Conservation (phyloP, 2,329 filamentous ascomycete genomes). For the Gremmenia infestans region DNA sequence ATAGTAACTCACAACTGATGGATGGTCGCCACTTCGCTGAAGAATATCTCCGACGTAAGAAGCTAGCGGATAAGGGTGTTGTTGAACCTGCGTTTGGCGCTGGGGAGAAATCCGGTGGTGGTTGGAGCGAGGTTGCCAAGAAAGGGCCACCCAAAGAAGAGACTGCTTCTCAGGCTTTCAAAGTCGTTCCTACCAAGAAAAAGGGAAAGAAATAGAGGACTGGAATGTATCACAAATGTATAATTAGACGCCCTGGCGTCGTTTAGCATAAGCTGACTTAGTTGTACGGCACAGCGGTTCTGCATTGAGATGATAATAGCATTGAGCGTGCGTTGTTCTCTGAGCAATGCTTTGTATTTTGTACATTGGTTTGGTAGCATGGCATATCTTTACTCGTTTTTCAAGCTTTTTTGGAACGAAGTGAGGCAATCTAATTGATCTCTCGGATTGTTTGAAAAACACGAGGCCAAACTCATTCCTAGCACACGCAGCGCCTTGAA, state of each 20-base stretch:
- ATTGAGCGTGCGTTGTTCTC: not conserved
- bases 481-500: too few relatives aligned
- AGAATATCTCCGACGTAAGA: constrained; percentile 90
- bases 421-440: not conserved
- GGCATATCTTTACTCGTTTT: not conserved
- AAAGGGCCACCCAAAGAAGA: constrained; percentile 58
- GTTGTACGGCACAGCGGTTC: constrained; percentile 14
- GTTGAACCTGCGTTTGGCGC: constrained; percentile 54
- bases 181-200: constrained; percentile 88
- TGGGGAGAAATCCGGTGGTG: constrained; percentile 48
- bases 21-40: constrained; percentile 91
- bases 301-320: constrained; percentile 9
- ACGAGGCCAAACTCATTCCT: too few relatives aligned
- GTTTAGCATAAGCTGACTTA: constrained; percentile 14
- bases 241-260: constrained; percentile 18
- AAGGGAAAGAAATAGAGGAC: constrained; percentile 68
- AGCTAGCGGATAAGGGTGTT: constrained; percentile 86
- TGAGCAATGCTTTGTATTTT: constrained; percentile 1
- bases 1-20: constrained; percentile 80
- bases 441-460: too few relatives aligned
- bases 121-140: constrained; percentile 97
- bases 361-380: not conserved
- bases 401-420: not conserved
- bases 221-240: constrained; percentile 20
- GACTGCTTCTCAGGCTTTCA: constrained; percentile 54